These are phyloP conservation scores for Ganoderma boninense DNA, from an alignment of 1,284 basidiomycete species.

Conservation along the genomic window DNA sequence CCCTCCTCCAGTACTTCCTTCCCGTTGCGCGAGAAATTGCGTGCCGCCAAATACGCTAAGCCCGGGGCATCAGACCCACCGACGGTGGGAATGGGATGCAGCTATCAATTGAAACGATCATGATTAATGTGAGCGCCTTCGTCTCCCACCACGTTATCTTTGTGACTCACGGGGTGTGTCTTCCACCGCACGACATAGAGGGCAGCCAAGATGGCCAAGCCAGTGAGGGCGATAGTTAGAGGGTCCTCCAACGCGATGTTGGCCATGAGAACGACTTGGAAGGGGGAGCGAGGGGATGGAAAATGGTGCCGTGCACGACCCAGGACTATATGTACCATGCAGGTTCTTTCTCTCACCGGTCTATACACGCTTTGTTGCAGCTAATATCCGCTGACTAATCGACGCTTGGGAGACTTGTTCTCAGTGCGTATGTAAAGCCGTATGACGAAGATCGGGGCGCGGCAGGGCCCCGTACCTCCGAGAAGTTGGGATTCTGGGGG, in stretches of 20 bases:
- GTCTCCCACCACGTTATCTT: neutral
- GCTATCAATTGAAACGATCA: conserved; percentile 18
- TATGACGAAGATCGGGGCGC: neutral
- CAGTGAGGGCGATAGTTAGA: neutral
- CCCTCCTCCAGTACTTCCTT: conserved; percentile 46
- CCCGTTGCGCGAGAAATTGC: conserved; percentile 42
- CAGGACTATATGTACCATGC: neutral
- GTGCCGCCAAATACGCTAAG: conserved; percentile 45
- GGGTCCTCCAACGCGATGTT: conserved; percentile 7
- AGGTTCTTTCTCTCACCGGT: neutral
- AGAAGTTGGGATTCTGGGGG: neutral
- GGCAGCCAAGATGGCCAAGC: neutral
- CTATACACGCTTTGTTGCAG: no score
- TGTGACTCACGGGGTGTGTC: conserved; percentile 9
- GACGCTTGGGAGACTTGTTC: neutral
- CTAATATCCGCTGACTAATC: neutral
- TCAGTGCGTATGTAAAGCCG: neutral
- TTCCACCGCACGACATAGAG: conserved; percentile 13
- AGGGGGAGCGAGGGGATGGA: neutral
- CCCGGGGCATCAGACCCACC: conserved; percentile 44
- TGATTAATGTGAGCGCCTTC: neutral
- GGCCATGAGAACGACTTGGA: neutral
- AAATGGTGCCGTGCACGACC: neutral
- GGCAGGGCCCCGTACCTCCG: neutral
- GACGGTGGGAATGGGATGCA: conserved; percentile 44